Conservation (phyloP, 148 eudicot genomes). For the Spergularia marina region DNA sequence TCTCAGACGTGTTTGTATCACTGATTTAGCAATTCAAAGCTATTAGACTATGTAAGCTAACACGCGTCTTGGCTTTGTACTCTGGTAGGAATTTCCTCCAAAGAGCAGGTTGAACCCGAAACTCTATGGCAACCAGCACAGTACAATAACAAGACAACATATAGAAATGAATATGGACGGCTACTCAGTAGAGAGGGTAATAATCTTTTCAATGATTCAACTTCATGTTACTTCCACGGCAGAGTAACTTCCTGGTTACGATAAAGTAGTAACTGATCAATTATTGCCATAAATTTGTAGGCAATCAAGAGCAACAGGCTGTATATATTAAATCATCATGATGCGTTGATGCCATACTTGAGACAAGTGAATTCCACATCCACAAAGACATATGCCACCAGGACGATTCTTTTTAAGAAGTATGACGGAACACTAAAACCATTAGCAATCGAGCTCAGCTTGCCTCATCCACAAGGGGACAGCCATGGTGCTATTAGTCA, state of each 20-base stretch:
- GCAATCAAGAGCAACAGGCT: slow-evolving; percentile 60
- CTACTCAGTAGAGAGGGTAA: slow-evolving; percentile 52
- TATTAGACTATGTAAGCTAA: slow-evolving; percentile 1
- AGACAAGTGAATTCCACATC: slow-evolving; percentile 57
- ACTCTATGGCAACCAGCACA: slow-evolving; percentile 68
- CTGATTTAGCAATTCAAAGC: neutral
- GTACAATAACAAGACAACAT: slow-evolving; percentile 61
- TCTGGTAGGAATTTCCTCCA: slow-evolving; percentile 74
- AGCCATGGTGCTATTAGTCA: slow-evolving; percentile 54
- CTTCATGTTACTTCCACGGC: neutral
- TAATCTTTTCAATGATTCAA: neutral
- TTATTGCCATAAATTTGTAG: slow-evolving; percentile 25
- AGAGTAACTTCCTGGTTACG: neutral
- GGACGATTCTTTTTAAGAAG: slow-evolving; percentile 69
- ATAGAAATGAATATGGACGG: slow-evolving; percentile 73
- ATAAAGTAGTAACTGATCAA: neutral
- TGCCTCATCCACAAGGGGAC: slow-evolving; percentile 68
- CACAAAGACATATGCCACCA: slow-evolving; percentile 74
- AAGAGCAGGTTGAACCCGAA: slow-evolving; percentile 59
- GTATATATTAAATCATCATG: slow-evolving; percentile 83
- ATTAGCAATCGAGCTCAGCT: slow-evolving; percentile 80
- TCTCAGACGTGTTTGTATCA: neutral
- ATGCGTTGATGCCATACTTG: slow-evolving; percentile 76
- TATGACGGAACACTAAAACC: slow-evolving; percentile 80
- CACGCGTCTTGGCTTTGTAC: neutral